Conservation (phyloP, 768 basidiomycete species). For the Podaxis sp. region DNA sequence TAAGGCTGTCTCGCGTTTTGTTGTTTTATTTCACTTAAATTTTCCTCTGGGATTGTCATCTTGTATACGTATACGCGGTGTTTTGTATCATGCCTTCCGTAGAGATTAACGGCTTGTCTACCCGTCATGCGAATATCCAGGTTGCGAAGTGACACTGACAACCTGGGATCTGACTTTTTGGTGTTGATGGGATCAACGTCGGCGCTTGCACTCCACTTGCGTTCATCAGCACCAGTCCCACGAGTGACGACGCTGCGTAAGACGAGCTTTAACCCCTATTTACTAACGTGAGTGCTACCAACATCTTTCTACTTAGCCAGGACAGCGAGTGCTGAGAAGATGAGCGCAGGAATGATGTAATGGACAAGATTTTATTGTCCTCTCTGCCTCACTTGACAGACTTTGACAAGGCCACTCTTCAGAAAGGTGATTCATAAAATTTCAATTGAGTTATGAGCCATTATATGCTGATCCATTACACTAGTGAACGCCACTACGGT, state of each 20-base stretch:
- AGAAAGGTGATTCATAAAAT: slow-evolving; percentile 25
- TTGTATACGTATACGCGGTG: neutral
- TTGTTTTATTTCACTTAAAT: neutral
- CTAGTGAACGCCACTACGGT: slow-evolving; percentile 48
- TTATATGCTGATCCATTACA: neutral
- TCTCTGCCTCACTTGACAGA: slow-evolving; percentile 13
- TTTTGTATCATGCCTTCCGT: too few species aligned
- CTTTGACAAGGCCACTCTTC: slow-evolving; percentile 24
- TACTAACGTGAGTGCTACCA: neutral
- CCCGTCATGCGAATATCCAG: too few species aligned
- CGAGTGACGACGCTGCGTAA: neutral
- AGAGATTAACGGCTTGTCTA: too few species aligned
- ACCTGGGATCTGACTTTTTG: neutral
- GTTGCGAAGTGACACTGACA: too few species aligned
- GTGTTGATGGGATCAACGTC: neutral
- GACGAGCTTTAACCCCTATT: neutral
- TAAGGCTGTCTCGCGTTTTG: neutral
- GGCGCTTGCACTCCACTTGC: neutral
- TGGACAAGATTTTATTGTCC: slow-evolving; percentile 11
- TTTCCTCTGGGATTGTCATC: neutral
- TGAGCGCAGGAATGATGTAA: slow-evolving; percentile 6
- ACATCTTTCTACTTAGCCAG: neutral
- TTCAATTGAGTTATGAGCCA: neutral
- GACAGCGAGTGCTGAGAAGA: neutral
- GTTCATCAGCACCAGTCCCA: neutral